Conservation (phyloP, 2,329 filamentous ascomycete genomes). For the Tolypocladium ovalisporum region DNA sequence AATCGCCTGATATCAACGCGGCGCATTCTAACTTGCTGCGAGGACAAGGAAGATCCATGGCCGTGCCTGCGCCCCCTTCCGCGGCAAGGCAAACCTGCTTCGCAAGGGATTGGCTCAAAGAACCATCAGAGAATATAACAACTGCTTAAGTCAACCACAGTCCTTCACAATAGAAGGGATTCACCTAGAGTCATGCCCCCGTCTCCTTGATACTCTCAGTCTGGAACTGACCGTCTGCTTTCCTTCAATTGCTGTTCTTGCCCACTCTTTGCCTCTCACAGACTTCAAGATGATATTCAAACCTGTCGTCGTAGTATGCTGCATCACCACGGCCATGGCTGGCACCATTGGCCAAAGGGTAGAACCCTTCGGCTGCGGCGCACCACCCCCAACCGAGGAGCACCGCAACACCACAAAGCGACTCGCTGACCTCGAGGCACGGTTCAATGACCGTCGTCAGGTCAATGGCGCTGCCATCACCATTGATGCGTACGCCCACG, state of each 20-base stretch:
- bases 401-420: background rate
- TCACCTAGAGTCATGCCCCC: background rate
- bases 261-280: background rate
- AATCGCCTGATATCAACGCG: background rate
- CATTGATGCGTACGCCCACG: background rate
- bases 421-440: background rate
- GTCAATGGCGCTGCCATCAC: background rate
- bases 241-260: background rate
- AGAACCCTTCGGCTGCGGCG: background rate
- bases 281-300: background rate
- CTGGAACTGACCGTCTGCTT: background rate
- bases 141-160: background rate
- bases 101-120: too few relatives aligned
- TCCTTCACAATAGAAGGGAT: background rate
- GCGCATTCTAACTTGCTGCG: background rate
- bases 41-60: background rate
- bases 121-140: background rate
- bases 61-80: background rate
- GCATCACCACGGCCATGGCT: background rate
- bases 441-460: background rate
- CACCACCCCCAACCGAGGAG: background rate
- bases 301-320: background rate
- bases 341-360: background rate
- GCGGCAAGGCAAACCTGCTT: background rate
- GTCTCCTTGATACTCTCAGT: background rate